A percentile compares a stretch with the other conserved stretches of the same genome.
These are phyloP conservation scores for Puccinia novopanici DNA, from an alignment of 1,284 basidiomycete species.

Conservation along the genomic window DNA sequence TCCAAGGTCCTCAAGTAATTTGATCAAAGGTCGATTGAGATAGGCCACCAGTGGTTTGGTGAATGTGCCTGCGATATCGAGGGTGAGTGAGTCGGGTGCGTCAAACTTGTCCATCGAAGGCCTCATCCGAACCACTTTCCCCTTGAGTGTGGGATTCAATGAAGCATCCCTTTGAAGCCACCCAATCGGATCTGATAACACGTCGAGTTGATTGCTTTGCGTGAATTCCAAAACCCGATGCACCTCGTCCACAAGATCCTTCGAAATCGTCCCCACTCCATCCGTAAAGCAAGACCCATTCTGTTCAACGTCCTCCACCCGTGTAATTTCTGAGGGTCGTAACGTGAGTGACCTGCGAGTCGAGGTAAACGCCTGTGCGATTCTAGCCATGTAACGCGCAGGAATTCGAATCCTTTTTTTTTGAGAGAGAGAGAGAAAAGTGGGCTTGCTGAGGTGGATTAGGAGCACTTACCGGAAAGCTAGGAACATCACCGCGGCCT, in stretches of 20 bases:
- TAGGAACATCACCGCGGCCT: slow-evolving; percentile 77
- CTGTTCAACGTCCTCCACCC: slow-evolving; percentile 62
- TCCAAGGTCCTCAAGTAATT: slow-evolving; percentile 69
- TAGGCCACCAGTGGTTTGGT: slow-evolving; percentile 64
- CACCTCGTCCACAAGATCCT: slow-evolving; percentile 56
- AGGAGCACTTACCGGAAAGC: slow-evolving; percentile 2
- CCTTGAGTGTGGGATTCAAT: slow-evolving; percentile 65
- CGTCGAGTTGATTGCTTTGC: slow-evolving; percentile 30
- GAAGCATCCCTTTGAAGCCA: slow-evolving; percentile 73
- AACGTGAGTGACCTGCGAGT: slow-evolving; percentile 72
- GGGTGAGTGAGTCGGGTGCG: slow-evolving; percentile 64
- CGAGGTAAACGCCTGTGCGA: slow-evolving; percentile 78
- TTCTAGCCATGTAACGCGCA: slow-evolving; percentile 74
- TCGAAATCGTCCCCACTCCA: slow-evolving; percentile 70
- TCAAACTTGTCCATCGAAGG: slow-evolving; percentile 75
- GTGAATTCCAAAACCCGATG: slow-evolving; percentile 3
- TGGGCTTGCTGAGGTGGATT: too few species aligned
- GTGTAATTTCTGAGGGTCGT: slow-evolving; percentile 62
- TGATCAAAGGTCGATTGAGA: slow-evolving; percentile 65
- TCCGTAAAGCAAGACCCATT: slow-evolving; percentile 66
- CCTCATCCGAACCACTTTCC: slow-evolving; percentile 67
- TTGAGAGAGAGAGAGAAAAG: too few species aligned
- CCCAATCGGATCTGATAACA: slow-evolving; percentile 74
- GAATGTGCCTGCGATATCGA: slow-evolving; percentile 72
- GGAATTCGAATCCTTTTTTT: slow-evolving; percentile 65